Percentiles rank a stretch among this genome's conserved stretches.
phyloP scores from a whole-genome alignment of 371 early-diverging fungal species.

The Catenaria anguillulae region DNA sequence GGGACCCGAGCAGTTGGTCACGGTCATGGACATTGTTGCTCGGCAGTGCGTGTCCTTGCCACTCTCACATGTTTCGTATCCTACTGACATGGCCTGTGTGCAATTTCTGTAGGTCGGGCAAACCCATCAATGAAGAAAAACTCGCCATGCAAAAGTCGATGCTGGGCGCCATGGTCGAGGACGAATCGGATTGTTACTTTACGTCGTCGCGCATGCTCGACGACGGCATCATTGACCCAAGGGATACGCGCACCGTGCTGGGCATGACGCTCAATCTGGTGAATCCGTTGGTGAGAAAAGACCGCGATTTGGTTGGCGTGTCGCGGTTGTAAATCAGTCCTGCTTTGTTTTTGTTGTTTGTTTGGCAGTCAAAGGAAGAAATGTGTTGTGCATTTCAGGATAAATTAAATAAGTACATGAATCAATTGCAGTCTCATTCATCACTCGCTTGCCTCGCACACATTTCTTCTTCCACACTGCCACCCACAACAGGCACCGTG shows the following conservation, averaged over 20 bases:
- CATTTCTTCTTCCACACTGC: too few relatives aligned
- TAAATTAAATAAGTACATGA: too few relatives aligned
- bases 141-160: slow-evolving; percentile 34
- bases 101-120: neutral
- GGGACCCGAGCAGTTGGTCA: slow-evolving; percentile 58
- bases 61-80: too few relatives aligned
- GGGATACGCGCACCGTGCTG: slow-evolving; percentile 44
- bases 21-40: slow-evolving; percentile 55
- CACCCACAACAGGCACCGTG: too few relatives aligned
- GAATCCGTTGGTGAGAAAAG: slow-evolving; percentile 11
- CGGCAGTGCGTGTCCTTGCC: too few relatives aligned
- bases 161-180: slow-evolving; percentile 47
- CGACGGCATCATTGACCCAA: slow-evolving; percentile 52
- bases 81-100: too few relatives aligned
- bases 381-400: too few relatives aligned
- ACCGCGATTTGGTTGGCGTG: neutral
- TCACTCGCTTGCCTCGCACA: too few relatives aligned
- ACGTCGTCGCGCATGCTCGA: slow-evolving; percentile 50
- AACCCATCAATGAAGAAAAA: slow-evolving; percentile 38
- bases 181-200: slow-evolving; percentile 53
- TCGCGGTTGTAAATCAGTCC: neutral
- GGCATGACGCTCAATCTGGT: slow-evolving; percentile 44
- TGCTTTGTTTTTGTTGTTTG: too few relatives aligned
- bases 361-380: too few relatives aligned
- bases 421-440: too few relatives aligned